Evolutionary conservation across 768 basidiomycete species (phyloP), one percentile per base, ranked within the genome.

Genomic region (Collybiopsis confluens): DNA sequence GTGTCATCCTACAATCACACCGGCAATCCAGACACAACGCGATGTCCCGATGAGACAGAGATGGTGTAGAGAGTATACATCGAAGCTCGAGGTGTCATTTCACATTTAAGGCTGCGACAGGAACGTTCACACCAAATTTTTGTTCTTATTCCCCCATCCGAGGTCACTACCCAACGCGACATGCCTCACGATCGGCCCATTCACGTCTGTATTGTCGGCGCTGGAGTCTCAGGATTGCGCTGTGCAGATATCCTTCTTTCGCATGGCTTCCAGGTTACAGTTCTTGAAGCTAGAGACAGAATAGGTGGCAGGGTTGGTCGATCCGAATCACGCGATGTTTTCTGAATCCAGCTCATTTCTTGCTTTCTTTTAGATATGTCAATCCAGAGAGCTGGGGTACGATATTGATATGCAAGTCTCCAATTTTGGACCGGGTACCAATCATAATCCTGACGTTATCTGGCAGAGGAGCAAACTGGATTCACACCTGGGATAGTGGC

Each of bases 191-290:
- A 23, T 27, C 47, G 33, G 9, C 47, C 20, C 30, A 20, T 8
- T n/a, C 55, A 57, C 42, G 45, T 61, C 18, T 58, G 60, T 45
- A 57, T 61, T 48, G 60, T 59, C 37, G 60, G 60, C 30, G 60
- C 58, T 54, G 58, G 60, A 8, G 56, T 59, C 24, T 61, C 60
- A 2, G 60, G 60, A 13, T 55, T 61, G 11, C 56, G 60, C 35
- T 59, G 58, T 20, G 56, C 60, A 5, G 52, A 56, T 46, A 41
- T 57, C 18, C 60, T 59, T n/a, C 56, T 59, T 18, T 47, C 56
- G 26, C 42, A 47, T 30, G 58, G 58, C 27, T 56, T 57, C 24
- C 45, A 56, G 44, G 60, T 61, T 11, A 58, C 58, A 16, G 57
- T 61, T 30, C 54, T 61, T 28, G 60, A 61, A 45, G 60, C 60